A percentile compares a stretch with the other conserved stretches of the same genome.
phyloP scores from a whole-genome alignment of 345 rosid species.

The Theobroma cacao region DNA sequence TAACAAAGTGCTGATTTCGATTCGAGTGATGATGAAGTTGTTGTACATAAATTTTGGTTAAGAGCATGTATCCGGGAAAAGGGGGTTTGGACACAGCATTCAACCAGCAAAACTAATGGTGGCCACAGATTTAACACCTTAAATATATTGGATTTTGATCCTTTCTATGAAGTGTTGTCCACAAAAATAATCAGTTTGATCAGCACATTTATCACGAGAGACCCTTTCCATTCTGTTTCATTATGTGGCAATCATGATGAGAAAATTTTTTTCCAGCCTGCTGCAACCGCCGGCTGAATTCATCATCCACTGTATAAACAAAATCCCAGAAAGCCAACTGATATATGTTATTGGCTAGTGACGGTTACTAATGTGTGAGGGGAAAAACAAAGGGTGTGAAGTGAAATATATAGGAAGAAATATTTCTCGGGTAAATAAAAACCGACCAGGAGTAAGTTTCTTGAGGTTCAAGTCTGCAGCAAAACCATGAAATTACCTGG shows the following conservation, averaged over 20 bases:
- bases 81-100: not conserved
- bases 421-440: slow-evolving; percentile 17
- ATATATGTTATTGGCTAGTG: not conserved
- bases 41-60: not conserved
- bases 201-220: slow-evolving; percentile 4
- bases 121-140: not conserved
- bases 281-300: not conserved
- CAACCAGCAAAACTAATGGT: not conserved
- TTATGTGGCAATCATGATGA: not conserved
- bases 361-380: not conserved
- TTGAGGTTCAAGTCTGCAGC: slow-evolving; percentile 14
- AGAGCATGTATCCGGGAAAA: not conserved
- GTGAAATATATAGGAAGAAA: not conserved
- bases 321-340: not conserved
- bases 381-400: not conserved
- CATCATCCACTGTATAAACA: slow-evolving; percentile 1
- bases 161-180: not conserved
- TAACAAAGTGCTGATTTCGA: not conserved
- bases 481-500: slow-evolving; percentile 11
- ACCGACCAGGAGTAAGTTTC: slow-evolving; percentile 2
- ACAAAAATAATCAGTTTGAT: not conserved
- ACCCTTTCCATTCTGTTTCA: not conserved
- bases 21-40: not conserved
- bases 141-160: not conserved
- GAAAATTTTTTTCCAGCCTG: not conserved